Conservation (phyloP, 2,329 filamentous ascomycete genomes). For the Zymoseptoria crescenta region DNA sequence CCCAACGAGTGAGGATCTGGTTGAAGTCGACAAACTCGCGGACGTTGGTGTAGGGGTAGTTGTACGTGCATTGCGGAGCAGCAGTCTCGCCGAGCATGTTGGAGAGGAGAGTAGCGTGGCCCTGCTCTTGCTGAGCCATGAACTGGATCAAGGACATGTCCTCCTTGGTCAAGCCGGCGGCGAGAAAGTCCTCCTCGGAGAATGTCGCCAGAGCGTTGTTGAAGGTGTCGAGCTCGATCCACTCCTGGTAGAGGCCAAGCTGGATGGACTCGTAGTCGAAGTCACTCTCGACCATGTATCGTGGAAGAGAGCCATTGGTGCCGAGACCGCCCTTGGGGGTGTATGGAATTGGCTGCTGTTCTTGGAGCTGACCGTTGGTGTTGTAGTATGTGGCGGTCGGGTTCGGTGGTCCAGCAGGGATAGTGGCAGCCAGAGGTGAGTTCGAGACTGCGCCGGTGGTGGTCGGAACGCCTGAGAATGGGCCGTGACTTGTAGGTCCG, state of each 20-base stretch:
- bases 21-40: constrained; percentile 75
- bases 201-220: constrained; percentile 66
- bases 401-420: constrained; percentile 51
- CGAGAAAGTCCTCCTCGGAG: constrained; percentile 60
- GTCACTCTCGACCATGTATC: constrained; percentile 71
- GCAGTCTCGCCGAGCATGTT: constrained; percentile 69
- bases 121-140: constrained; percentile 71
- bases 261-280: constrained; percentile 75
- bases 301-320: constrained; percentile 67
- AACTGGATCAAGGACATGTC: constrained; percentile 64
- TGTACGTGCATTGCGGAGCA: constrained; percentile 69
- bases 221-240: constrained; percentile 78
- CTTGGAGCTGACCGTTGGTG: constrained; percentile 59
- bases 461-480: constrained; percentile 58
- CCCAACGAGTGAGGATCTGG: constrained; percentile 76
- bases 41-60: constrained; percentile 69
- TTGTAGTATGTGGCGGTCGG: constrained; percentile 62
- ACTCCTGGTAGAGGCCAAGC: constrained; percentile 72
- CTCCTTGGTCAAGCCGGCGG: constrained; percentile 58
- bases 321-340: constrained; percentile 62
- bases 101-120: constrained; percentile 67
- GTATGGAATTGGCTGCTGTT: constrained; percentile 63
- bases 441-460: constrained; percentile 62
- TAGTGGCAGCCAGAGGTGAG: constrained; percentile 48
- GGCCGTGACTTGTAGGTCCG: constrained; percentile 60